phyloP scores from a whole-genome alignment of 768 basidiomycete genomes.

The Tricholoma sp. region DNA sequence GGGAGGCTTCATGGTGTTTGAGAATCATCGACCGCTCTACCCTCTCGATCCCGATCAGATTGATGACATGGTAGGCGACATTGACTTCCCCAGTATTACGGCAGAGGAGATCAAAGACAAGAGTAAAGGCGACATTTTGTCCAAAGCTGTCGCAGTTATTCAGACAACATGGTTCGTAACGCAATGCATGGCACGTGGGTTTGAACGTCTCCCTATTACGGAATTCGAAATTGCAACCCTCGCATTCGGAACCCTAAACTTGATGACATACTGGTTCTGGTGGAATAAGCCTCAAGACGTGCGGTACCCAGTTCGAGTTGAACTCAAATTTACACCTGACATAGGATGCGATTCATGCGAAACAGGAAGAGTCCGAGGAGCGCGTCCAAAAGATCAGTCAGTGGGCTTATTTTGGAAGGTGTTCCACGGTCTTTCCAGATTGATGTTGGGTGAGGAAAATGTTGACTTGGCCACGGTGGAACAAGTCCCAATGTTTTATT shows the following conservation, averaged over 20 bases:
- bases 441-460: too few relatives aligned
- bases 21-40: not conserved
- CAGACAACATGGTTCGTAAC: not conserved
- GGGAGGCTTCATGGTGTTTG: constrained; percentile 2
- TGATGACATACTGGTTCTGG: not conserved
- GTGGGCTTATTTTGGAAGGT: too few relatives aligned
- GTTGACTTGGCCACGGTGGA: too few relatives aligned
- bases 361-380: too few relatives aligned
- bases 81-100: not conserved
- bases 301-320: too few relatives aligned
- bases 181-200: not conserved
- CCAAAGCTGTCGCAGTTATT: not conserved
- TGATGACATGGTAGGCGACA: not conserved
- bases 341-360: too few relatives aligned
- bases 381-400: too few relatives aligned
- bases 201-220: not conserved
- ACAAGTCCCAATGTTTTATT: too few relatives aligned
- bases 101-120: not conserved
- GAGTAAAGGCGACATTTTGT: not conserved
- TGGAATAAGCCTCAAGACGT: not conserved
- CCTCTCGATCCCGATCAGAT: too few relatives aligned
- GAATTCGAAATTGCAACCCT: not conserved
- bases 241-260: not conserved
- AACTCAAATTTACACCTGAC: too few relatives aligned
- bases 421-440: too few relatives aligned